Base-by-base conservation (phyloP, 2,329 filamentous ascomycete genomes). In the Penicillium polonicum region DNA sequence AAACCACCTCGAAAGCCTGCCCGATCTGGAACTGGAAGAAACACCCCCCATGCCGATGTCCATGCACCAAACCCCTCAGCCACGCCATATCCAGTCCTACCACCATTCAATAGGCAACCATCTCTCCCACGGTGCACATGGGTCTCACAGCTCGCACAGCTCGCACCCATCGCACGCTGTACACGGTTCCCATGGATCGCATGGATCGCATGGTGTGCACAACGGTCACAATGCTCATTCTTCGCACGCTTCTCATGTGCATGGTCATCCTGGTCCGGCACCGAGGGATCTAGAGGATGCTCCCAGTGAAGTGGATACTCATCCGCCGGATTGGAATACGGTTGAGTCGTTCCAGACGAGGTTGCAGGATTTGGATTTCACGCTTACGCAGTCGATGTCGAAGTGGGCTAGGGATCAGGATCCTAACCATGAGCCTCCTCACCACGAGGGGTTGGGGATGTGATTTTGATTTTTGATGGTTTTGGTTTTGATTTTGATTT, bases 21-120 rank as follows among this genome's bases (percentile, higher is more conserved):
- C 63, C 12, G 66, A 70, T 50, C 58, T 67, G 15, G 64, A 70
- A 36, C 59, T 68, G n/a, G 66, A 69, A 48, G 69, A 72, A 31
- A 57, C 57, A 8, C 61, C 61, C 6, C 58, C 65, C 19, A 64
- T 70, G 49, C 56, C 65, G 15, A 42, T 67, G 41, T 36, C 52
- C 41, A 59, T 65, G 52, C 60, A 62, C 29, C 46, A 41, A 45
- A 42, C 41, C 12, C 39, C 56, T 8, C 57, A 51, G 19, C 39
- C 56, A 8, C 48, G 35, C 27, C 44, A 52, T 29, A 36, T 38
- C 58, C 46, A 52, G 6, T 36, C 59, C 12, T 60, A 60, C 42
- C 61, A 63, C 25, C 62, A 36, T 43, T 59, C 31, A 59, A 58
- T 57, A 53, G 55, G 49, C 8, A 57, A 42, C 12, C 42, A 46